These are phyloP conservation scores for Harrya chromipes DNA, from an alignment of 768 basidiomycete species.

Conservation along the genomic window DNA sequence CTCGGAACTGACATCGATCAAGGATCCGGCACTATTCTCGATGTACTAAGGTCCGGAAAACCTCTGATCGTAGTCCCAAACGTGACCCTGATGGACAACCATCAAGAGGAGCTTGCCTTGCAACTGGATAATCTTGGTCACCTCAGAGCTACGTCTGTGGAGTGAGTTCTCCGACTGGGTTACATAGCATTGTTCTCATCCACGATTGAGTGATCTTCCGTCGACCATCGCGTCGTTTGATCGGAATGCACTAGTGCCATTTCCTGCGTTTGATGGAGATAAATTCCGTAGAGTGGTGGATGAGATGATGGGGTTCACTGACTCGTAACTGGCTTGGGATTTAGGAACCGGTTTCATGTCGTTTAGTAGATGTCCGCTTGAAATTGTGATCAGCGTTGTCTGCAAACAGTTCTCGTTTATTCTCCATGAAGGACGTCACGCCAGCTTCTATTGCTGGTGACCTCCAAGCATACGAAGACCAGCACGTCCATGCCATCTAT, in stretches of 20 bases:
- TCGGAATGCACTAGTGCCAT: conserved; percentile 44
- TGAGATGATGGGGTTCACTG: conserved; percentile 70
- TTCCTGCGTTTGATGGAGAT: conserved; percentile 66
- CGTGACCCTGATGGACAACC: conserved; percentile 83
- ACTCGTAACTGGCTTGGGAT: conserved; percentile 25
- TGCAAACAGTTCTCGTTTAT: neutral
- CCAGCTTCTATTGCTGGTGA: conserved; percentile 44
- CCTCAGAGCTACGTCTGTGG: conserved; percentile 52
- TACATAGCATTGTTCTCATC: conserved; percentile 6
- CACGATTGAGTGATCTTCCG: conserved; percentile 47
- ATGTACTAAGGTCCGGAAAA: conserved; percentile 72
- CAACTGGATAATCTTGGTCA: conserved; percentile 58
- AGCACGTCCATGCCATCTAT: conserved; percentile 81
- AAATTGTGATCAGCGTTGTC: neutral
- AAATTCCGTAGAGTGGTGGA: conserved; percentile 68
- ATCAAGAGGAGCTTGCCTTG: conserved; percentile 85
- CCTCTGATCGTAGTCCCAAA: conserved; percentile 89
- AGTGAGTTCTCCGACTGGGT: conserved; percentile 42
- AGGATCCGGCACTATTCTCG: conserved; percentile 96
- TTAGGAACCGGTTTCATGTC: neutral
- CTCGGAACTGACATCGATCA: conserved; percentile 3
- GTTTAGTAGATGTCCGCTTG: no score
- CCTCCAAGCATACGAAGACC: conserved; percentile 60
- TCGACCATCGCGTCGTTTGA: conserved; percentile 51
- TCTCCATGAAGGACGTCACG: conserved; percentile 33